Conservation (phyloP, 768 basidiomycete species). For the Boletus subcaerulescens region DNA sequence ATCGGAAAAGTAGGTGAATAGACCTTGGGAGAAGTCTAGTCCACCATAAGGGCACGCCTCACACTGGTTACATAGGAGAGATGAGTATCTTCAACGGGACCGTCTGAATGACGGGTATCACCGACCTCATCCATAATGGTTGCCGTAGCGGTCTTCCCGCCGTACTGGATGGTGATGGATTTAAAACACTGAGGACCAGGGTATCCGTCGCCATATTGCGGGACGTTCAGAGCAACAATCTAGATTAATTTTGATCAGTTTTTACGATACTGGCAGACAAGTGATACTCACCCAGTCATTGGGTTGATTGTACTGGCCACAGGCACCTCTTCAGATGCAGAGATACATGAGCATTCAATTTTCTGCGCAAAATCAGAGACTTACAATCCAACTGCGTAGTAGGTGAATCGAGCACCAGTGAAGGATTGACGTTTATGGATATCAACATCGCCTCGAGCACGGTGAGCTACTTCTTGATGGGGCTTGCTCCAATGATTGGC, state of each 20-base stretch:
- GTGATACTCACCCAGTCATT: conserved; percentile 44
- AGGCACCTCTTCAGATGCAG: conserved; percentile 48
- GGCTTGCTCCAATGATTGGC: conserved; percentile 35
- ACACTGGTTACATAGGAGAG: conserved; percentile 41
- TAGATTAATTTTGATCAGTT: conserved; percentile 18
- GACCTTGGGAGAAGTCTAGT: conserved; percentile 64
- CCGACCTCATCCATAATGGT: conserved; percentile 61
- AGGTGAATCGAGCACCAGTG: conserved; percentile 45
- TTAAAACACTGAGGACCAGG: conserved; percentile 66
- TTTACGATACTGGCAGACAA: not conserved
- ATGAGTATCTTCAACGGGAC: conserved; percentile 1
- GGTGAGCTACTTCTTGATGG: conserved; percentile 49
- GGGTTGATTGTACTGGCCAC: conserved; percentile 40
- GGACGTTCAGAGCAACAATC: conserved; percentile 53
- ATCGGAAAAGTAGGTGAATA: conserved; percentile 61
- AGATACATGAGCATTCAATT: conserved; percentile 3
- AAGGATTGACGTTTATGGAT: conserved; percentile 39
- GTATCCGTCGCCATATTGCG: conserved; percentile 57
- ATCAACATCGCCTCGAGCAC: conserved; percentile 40
- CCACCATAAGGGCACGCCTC: conserved; percentile 62
- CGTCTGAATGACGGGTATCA: not conserved
- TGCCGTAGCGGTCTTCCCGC: conserved; percentile 58
- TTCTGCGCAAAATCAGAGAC: conserved; percentile 9
- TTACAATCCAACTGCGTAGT: conserved; percentile 54
- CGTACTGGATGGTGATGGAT: conserved; percentile 56